Percentiles rank a stretch among this genome's conserved stretches.
These are phyloP conservation scores for Chalciporus sphaerocephalus DNA, from an alignment of 768 basidiomycete genomes.

Conservation along the genomic window DNA sequence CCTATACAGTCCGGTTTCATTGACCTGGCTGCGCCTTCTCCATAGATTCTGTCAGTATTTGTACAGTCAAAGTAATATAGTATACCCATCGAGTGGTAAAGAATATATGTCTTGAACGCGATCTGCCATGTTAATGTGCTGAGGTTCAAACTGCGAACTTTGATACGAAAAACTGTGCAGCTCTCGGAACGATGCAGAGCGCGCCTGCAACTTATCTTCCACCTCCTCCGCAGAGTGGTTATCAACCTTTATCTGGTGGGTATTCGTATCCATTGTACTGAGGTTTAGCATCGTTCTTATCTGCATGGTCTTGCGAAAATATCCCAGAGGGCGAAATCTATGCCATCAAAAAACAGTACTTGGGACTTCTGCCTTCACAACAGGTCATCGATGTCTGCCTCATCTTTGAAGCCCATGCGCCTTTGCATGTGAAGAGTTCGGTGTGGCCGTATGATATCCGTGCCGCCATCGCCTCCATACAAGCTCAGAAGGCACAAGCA, in stretches of 20 bases:
- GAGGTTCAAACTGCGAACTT: constrained; percentile 44
- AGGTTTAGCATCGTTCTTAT: constrained; percentile 13
- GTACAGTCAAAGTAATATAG: neutral
- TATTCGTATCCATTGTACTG: constrained; percentile 23
- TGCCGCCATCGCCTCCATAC: constrained; percentile 55
- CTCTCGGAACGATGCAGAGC: constrained; percentile 60
- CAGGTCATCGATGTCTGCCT: constrained; percentile 81
- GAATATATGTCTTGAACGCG: neutral
- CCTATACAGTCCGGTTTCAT: too few species aligned
- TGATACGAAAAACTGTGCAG: constrained; percentile 73
- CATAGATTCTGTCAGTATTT: neutral
- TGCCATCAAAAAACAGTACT: constrained; percentile 68
- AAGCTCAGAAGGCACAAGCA: constrained; percentile 24
- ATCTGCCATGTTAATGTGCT: neutral
- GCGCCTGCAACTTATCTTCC: constrained; percentile 36
- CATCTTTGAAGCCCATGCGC: constrained; percentile 63
- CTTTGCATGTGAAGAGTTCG: constrained; percentile 56
- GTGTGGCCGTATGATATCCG: constrained; percentile 72
- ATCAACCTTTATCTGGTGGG: constrained; percentile 35
- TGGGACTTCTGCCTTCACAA: constrained; percentile 58
- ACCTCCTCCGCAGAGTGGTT: constrained; percentile 35
- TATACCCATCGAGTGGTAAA: neutral
- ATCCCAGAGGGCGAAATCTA: constrained; percentile 42
- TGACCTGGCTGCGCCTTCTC: too few species aligned
- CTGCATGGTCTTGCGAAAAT: constrained; percentile 27